Conservation (phyloP, 2,329 filamentous ascomycete genomes). For the Arthrobotrys iridis region DNA sequence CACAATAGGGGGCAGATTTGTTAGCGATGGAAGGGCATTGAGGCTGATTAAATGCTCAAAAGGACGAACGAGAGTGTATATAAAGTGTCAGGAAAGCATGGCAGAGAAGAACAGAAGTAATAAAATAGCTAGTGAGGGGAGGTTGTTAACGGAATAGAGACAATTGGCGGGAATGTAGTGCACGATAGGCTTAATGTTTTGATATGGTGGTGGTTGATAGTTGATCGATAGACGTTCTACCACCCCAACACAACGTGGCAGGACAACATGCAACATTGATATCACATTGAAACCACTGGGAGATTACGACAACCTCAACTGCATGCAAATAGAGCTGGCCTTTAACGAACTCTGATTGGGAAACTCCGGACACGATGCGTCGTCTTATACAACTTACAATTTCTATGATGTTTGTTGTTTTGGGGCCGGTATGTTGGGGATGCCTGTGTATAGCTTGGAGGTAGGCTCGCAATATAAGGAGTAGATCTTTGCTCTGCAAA, state of each 20-base stretch:
- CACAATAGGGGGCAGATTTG: constrained; percentile 1
- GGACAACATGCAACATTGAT: background rate
- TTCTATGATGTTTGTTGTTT: constrained; percentile 3
- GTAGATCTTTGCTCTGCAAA: constrained; percentile 41
- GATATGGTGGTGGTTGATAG: background rate
- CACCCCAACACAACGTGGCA: constrained; percentile 5
- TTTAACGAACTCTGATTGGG: background rate
- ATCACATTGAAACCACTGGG: too few relatives aligned
- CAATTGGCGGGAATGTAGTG: background rate
- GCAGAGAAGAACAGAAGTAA: background rate
- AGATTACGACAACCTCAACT: background rate
- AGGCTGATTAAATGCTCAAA: constrained; percentile 1
- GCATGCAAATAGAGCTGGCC: background rate
- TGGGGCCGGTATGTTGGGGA: constrained; percentile 3
- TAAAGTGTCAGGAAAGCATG: background rate
- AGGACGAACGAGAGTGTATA: constrained; percentile 11
- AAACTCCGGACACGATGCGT: background rate
- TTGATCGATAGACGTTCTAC: background rate
- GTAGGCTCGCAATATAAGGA: constrained; percentile 37
- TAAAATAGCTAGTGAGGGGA: background rate
- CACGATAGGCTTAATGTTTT: background rate
- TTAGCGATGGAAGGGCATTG: constrained; percentile 24
- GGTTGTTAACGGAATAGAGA: constrained; percentile 1
- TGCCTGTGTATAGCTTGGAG: constrained; percentile 1
- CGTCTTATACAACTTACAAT: background rate